These are phyloP conservation scores for Colletotrichum liriopes DNA, from an alignment of 2,329 filamentous ascomycete species.

Conservation along the genomic window DNA sequence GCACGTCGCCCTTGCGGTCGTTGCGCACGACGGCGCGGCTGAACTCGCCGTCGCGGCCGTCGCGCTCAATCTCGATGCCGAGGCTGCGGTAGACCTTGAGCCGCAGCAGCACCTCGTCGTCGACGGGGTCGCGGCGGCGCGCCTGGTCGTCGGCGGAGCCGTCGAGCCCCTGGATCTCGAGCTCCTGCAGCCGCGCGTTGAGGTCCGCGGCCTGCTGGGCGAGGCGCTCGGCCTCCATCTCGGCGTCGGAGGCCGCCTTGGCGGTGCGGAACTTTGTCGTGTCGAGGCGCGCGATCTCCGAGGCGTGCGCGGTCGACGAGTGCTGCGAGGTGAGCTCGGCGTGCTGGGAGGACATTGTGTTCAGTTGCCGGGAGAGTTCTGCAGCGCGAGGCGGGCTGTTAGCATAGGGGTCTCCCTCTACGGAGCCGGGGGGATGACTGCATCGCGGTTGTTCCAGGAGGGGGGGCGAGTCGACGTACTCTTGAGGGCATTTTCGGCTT, in stretches of 20 bases:
- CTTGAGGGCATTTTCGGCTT: slow-evolving; percentile 77
- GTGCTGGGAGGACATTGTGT: slow-evolving; percentile 82
- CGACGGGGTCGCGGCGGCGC: slow-evolving; percentile 62
- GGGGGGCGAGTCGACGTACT: slow-evolving; percentile 56
- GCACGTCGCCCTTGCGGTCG: slow-evolving; percentile 89
- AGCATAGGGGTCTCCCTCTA: slow-evolving; percentile 30
- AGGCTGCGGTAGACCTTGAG: slow-evolving; percentile 93
- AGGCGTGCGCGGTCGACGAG: slow-evolving; percentile 85
- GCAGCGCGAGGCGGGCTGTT: slow-evolving; percentile 1
- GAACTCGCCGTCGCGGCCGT: slow-evolving; percentile 83
- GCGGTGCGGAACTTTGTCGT: slow-evolving; percentile 95
- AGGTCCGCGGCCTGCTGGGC: slow-evolving; percentile 84
- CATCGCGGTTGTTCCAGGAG: slow-evolving; percentile 43
- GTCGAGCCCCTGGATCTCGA: slow-evolving; percentile 91
- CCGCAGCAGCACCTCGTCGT: slow-evolving; percentile 79
- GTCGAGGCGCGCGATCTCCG: slow-evolving; percentile 88
- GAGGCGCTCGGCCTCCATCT: slow-evolving; percentile 95
- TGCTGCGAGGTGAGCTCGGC: slow-evolving; percentile 82
- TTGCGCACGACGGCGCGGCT: slow-evolving; percentile 89
- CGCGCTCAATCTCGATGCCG: slow-evolving; percentile 88
- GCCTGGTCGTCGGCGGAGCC: slow-evolving; percentile 63
- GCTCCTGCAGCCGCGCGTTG: slow-evolving; percentile 81
- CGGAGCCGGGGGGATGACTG: background rate
- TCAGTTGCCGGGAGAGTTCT: slow-evolving; percentile 81
- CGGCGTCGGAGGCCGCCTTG: slow-evolving; percentile 90